phyloP scores from a whole-genome alignment of 208 protist genomes.

The Phytomonas francai region DNA sequence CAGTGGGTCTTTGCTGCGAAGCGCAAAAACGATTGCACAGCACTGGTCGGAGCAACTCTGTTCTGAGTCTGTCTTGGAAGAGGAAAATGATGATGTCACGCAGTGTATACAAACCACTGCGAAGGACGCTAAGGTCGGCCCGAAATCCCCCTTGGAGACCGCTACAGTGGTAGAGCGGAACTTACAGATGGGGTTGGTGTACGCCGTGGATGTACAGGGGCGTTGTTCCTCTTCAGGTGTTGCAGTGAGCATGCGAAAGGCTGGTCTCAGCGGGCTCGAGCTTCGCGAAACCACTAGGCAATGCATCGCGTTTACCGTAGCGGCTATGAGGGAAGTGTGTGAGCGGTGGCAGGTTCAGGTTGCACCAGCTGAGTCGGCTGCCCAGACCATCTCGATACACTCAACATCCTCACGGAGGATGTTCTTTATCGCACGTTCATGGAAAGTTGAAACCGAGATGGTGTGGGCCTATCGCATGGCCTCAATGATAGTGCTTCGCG shows the following conservation, averaged over 20 bases:
- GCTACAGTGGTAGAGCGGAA: constrained; percentile 14
- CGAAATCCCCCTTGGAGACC: constrained; percentile 17
- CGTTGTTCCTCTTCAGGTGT: background rate
- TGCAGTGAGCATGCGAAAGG: background rate
- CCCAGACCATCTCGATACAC: background rate
- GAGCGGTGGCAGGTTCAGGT: background rate
- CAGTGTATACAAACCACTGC: background rate
- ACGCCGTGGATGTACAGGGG: constrained; percentile 27
- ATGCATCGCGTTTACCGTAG: background rate
- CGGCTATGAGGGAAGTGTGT: background rate
- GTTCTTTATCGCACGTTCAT: constrained; percentile 16
- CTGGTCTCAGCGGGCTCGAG: background rate
- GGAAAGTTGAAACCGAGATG: constrained; percentile 14
- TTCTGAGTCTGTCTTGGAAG: background rate
- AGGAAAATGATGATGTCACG: background rate
- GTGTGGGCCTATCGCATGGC: constrained; percentile 27
- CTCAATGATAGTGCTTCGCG: constrained; percentile 35
- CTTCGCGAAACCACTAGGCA: background rate
- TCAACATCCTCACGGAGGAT: background rate
- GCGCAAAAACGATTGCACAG: constrained; percentile 21
- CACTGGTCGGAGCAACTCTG: constrained; percentile 12
- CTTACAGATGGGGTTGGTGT: constrained; percentile 36
- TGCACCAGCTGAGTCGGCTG: background rate
- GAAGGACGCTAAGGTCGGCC: background rate
- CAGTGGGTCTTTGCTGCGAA: constrained; percentile 20